These are phyloP conservation scores for Lactarius indigo DNA, from an alignment of 768 basidiomycete genomes.

Conservation along the genomic window DNA sequence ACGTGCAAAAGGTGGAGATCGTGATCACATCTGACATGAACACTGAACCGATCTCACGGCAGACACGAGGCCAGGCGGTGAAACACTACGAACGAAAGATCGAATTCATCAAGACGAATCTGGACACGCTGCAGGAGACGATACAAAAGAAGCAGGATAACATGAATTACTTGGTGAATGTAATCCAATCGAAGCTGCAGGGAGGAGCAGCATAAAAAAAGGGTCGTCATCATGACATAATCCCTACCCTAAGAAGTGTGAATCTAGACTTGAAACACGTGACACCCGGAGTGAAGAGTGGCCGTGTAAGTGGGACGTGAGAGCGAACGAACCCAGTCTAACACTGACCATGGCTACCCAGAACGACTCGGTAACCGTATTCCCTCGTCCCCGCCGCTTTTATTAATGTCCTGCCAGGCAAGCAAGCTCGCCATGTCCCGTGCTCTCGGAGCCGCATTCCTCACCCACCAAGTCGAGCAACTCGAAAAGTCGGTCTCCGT, in stretches of 20 bases:
- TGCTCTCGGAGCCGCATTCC: conserved; percentile 82
- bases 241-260: not conserved
- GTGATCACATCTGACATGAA: not conserved
- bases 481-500: conserved; percentile 69
- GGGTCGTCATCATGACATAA: not conserved
- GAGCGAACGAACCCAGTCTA: not conserved
- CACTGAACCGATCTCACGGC: conserved; percentile 8
- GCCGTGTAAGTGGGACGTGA: not conserved
- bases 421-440: conserved; percentile 80
- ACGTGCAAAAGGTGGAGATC: conserved; percentile 76
- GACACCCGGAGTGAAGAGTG: not conserved
- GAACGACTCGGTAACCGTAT: not conserved
- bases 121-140: conserved; percentile 84
- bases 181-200: conserved; percentile 65
- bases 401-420: not conserved
- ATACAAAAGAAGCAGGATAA: conserved; percentile 92
- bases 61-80: conserved; percentile 79
- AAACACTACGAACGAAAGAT: conserved; percentile 82
- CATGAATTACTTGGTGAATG: conserved; percentile 64
- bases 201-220: too few relatives aligned
- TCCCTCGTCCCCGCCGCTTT: not conserved
- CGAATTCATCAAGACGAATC: conserved; percentile 75
- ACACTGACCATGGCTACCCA: not conserved
- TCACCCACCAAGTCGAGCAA: conserved; percentile 84
- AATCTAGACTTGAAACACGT: not conserved